phyloP scores from a whole-genome alignment of 192 early-diverging fungal species.

The Backusella sp. region DNA sequence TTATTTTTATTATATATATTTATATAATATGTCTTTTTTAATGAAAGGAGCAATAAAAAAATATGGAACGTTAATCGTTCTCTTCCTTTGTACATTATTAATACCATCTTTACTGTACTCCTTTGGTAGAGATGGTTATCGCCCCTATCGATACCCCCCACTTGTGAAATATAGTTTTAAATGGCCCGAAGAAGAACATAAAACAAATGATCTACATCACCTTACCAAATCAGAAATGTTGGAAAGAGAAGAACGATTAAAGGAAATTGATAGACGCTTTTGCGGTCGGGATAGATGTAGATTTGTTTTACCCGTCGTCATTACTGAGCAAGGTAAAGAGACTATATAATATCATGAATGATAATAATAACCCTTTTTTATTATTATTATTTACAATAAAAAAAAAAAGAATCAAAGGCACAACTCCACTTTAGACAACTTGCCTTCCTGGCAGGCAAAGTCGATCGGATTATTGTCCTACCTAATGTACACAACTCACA shows the following conservation, averaged over 20 bases:
- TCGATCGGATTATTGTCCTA: slow-evolving; percentile 41
- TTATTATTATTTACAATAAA: background rate
- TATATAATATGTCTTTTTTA: background rate
- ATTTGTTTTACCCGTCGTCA: slow-evolving; percentile 35
- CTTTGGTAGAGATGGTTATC: background rate
- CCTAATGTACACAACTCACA: slow-evolving; percentile 41
- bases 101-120: slow-evolving; percentile 6
- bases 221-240: background rate
- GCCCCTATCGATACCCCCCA: background rate
- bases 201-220: background rate
- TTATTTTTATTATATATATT: background rate
- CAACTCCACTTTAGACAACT: slow-evolving; percentile 42
- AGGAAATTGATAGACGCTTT: slow-evolving; percentile 23
- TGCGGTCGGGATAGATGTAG: slow-evolving; percentile 30
- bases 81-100: slow-evolving; percentile 4
- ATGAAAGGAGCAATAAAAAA: slow-evolving; percentile 4
- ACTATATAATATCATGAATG: background rate
- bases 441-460: slow-evolving; percentile 26
- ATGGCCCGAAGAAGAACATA: background rate
- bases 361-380: background rate
- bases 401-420: slow-evolving; percentile 42
- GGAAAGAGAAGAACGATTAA: background rate
- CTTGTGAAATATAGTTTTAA: slow-evolving; percentile 10
- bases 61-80: background rate
- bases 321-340: slow-evolving; percentile 39